Evolutionary conservation across 2,329 filamentous ascomycete genomes (phyloP).

Genomic region (Elsinoe batatas): DNA sequence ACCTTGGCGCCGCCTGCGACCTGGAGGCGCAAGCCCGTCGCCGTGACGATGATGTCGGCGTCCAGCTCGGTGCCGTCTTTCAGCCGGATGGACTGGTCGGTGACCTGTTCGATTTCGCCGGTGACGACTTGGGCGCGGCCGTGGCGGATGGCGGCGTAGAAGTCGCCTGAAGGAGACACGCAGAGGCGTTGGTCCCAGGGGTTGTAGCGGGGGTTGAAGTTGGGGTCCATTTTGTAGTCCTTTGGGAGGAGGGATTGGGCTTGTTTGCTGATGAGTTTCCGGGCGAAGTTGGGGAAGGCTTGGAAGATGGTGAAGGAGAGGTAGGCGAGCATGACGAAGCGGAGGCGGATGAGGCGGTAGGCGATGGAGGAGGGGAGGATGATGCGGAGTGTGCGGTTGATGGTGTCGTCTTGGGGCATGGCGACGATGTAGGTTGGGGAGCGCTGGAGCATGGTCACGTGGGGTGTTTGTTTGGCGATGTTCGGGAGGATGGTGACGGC

Average conservation of each 20-base stretch:
- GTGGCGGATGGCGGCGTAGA: conserved; percentile 42
- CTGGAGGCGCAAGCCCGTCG: conserved; percentile 50
- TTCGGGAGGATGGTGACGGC: conserved; percentile 66
- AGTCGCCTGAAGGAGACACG: conserved; percentile 52
- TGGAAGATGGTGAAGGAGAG: conserved; percentile 27
- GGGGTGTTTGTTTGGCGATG: conserved; percentile 52
- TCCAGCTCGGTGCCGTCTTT: conserved; percentile 36
- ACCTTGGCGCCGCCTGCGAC: conserved; percentile 46
- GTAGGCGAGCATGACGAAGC: conserved; percentile 28
- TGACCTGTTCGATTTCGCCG: conserved; percentile 44
- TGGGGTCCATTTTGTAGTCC: conserved; percentile 35
- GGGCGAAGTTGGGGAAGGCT: conserved; percentile 24
- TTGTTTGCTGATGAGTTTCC: conserved; percentile 32
- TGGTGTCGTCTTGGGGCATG: conserved; percentile 34
- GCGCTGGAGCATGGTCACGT: conserved; percentile 72
- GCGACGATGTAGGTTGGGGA: conserved; percentile 61
- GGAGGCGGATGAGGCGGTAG: conserved; percentile 26
- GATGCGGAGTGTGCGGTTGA: conserved; percentile 29
- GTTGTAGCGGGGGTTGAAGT: conserved; percentile 40
- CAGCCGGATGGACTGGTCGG: conserved; percentile 40
- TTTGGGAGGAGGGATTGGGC: conserved; percentile 38
- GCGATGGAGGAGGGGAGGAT: conserved; percentile 24
- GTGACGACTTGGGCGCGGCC: conserved; percentile 47
- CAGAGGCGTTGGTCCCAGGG: conserved; percentile 66
- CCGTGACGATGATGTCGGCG: conserved; percentile 55